Percentiles rank a stretch among this genome's conserved stretches.
Conservation (phyloP, 106 monocot genomes). For the Acanthochlamys bracteata region DNA sequence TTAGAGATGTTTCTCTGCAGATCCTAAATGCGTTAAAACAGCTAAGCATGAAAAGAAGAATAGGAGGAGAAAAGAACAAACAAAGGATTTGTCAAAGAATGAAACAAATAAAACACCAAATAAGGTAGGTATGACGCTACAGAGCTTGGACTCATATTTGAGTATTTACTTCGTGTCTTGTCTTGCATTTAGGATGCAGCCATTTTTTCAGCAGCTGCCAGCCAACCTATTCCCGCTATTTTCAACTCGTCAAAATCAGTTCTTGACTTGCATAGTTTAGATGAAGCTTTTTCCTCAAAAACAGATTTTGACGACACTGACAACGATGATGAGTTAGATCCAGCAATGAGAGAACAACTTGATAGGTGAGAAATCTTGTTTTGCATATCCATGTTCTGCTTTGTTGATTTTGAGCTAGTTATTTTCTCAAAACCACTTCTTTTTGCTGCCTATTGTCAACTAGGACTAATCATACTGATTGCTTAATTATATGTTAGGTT, state of each 20-base stretch:
- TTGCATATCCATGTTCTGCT: background rate
- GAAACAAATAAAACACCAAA: slow-evolving; percentile 1
- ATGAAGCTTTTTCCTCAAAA: slow-evolving; percentile 30
- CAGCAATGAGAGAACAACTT: slow-evolving; percentile 53
- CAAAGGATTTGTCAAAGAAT: slow-evolving; percentile 14
- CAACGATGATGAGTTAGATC: slow-evolving; percentile 61
- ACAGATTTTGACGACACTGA: slow-evolving; percentile 43
- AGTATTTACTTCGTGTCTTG: background rate
- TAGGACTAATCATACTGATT: background rate
- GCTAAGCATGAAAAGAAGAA: slow-evolving; percentile 31
- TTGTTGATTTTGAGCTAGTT: background rate
- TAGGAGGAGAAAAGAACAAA: slow-evolving; percentile 26
- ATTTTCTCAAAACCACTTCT: background rate
- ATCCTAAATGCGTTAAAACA: slow-evolving; percentile 17
- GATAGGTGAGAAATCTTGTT: slow-evolving; percentile 38
- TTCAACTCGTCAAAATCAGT: slow-evolving; percentile 13
- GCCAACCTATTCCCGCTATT: background rate
- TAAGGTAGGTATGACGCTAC: background rate
- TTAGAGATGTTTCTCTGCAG: slow-evolving; percentile 1
- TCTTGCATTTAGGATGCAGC: slow-evolving; percentile 10
- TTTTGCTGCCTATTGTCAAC: background rate
- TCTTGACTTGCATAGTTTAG: slow-evolving; percentile 14
- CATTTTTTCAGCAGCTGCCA: slow-evolving; percentile 4
- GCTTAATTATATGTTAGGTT: background rate
- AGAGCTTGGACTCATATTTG: background rate